Evolutionary conservation across 345 rosid genomes (phyloP).

Genomic region (Salix udensis): DNA sequence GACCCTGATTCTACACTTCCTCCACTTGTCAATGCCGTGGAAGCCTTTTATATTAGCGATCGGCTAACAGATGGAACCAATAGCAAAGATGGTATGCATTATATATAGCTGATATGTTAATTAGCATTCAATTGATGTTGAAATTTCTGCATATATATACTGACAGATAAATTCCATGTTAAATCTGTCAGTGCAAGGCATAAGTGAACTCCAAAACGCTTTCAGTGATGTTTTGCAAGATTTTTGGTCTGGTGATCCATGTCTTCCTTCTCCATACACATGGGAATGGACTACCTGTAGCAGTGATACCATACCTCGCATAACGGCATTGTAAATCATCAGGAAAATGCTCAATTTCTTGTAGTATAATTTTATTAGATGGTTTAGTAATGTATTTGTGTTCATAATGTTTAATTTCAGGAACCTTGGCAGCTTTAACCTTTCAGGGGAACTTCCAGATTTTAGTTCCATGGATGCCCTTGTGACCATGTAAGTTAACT

Average conservation of each 20-base stretch:
- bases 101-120: background rate
- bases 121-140: background rate
- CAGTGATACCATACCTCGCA: conserved; percentile 26
- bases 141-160: background rate
- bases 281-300: conserved; percentile 52
- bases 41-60: conserved; percentile 28
- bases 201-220: conserved; percentile 14
- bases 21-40: conserved; percentile 49
- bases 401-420: conserved; percentile 21
- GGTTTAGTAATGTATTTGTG: background rate
- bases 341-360: background rate
- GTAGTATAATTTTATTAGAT: background rate
- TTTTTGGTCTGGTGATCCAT: conserved; percentile 47
- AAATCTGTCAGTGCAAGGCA: conserved; percentile 29
- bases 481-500: conserved; percentile 26
- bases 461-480: conserved; percentile 47
- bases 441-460: conserved; percentile 42
- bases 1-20: conserved; percentile 38
- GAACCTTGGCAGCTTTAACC: conserved; percentile 29
- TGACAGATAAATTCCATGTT: background rate
- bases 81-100: conserved; percentile 29
- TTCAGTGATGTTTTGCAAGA: conserved; percentile 13
- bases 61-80: conserved; percentile 30
- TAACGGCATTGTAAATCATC: conserved; percentile 42
- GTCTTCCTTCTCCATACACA: conserved; percentile 39